Conservation (phyloP, 805 yeast genomes). For the Lachancea waltii region DNA sequence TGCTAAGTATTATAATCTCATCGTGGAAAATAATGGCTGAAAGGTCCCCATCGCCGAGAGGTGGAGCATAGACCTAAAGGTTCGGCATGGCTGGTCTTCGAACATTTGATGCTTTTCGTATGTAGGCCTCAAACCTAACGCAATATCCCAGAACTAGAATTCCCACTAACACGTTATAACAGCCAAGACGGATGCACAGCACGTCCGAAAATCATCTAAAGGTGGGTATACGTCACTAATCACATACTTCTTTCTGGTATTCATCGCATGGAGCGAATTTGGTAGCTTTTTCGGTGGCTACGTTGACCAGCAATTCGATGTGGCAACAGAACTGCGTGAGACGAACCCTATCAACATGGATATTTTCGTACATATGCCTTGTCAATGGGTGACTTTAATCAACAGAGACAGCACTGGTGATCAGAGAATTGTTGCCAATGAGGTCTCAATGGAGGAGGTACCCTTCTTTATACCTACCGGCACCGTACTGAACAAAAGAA, state of each 20-base stretch:
- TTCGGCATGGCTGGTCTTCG: slow-evolving; percentile 35
- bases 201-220: slow-evolving; percentile 63
- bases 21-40: too few relatives aligned
- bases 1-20: too few relatives aligned
- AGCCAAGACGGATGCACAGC: slow-evolving; percentile 66
- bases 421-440: slow-evolving; percentile 68
- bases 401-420: slow-evolving; percentile 76
- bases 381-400: slow-evolving; percentile 66
- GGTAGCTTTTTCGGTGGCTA: slow-evolving; percentile 82
- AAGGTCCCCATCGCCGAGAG: too few relatives aligned
- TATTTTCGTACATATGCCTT: slow-evolving; percentile 76
- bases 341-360: slow-evolving; percentile 70
- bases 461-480: slow-evolving; percentile 47
- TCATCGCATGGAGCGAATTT: slow-evolving; percentile 75
- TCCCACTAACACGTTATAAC: slow-evolving; percentile 10
- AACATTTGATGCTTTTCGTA: slow-evolving; percentile 68
- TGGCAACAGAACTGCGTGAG: slow-evolving; percentile 54
- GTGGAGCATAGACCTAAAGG: background rate
- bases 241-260: slow-evolving; percentile 53
- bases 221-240: slow-evolving; percentile 71
- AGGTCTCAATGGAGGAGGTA: slow-evolving; percentile 63
- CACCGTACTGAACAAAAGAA: slow-evolving; percentile 41
- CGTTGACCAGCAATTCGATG: slow-evolving; percentile 68
- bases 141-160: too few relatives aligned
- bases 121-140: too few relatives aligned